Conservation (phyloP, 441 rosid species). For the Syzygium syzygioides region DNA sequence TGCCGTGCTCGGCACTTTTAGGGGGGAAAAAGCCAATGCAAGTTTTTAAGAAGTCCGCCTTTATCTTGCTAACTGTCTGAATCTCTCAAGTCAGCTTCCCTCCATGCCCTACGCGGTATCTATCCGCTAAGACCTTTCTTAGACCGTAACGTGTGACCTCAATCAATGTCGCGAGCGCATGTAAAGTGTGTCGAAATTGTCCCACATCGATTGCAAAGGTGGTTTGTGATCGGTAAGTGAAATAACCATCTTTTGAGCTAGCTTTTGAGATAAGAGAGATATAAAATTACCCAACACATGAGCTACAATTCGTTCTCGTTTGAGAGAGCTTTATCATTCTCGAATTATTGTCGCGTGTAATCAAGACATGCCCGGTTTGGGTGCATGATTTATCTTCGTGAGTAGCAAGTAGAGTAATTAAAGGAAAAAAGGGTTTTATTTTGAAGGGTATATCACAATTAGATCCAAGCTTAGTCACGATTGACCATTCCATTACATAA, state of each 20-base stretch:
- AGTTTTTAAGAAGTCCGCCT: not conserved
- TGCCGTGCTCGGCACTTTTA: not conserved
- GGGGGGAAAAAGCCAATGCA: too few relatives aligned
- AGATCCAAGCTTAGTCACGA: too few relatives aligned
- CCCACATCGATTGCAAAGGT: too few relatives aligned
- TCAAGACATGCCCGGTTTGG: not conserved
- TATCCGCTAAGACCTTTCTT: not conserved
- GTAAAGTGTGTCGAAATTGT: accelerated
- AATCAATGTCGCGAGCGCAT: not conserved
- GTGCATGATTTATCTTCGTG: not conserved
- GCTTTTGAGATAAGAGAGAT: too few relatives aligned
- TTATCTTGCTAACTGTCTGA: not conserved
- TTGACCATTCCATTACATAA: too few relatives aligned
- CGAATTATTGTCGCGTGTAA: accelerated
- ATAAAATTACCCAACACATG: too few relatives aligned
- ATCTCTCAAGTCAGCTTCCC: not conserved
- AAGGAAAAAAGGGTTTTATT: not conserved
- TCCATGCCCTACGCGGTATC: not conserved
- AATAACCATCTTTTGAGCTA: too few relatives aligned
- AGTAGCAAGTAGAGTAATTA: not conserved
- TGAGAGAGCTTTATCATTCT: not conserved
- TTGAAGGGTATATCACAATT: too few relatives aligned
- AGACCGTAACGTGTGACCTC: not conserved
- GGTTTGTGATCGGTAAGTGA: too few relatives aligned
- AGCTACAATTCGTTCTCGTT: not conserved